Evolutionary conservation across 2,329 filamentous ascomycete genomes (phyloP), one percentile per base, ranked within the genome.

Genomic region (Amesomyces nigricolor): DNA sequence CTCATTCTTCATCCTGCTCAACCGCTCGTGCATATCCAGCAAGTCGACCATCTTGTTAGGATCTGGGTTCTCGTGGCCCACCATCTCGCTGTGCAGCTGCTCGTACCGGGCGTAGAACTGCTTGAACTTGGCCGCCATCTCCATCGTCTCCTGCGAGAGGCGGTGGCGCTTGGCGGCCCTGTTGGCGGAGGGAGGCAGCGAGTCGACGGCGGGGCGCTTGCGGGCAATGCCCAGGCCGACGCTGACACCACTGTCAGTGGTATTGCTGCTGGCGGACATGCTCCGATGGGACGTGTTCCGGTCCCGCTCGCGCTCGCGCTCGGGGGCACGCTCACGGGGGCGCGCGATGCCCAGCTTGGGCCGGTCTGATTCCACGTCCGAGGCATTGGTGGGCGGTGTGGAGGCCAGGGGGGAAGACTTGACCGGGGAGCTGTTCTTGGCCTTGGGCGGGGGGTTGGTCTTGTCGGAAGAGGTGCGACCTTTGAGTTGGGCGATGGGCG

Each of bases 401-500:
- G 81, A 82, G n/a, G 82, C 82, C 16, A 86, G 71, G 4, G 82
- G 83, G 9, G 83, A 86, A 2, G 83, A 85, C 66, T 86, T 86
- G 49, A 70, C 64, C 8, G 67, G 70, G 5, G 76, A 73, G 1
- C 72, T 72, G 26, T 63, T 66, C 17, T 71, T 71, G 42, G 64
- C 61, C 7, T 61, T 61, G 39, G 59, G 59, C 11, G 45, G 26
- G 1, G 58, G 75, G 60, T 73, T 78, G 26, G 71, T 71, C 22
- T 26, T 26, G 49, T 82, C 77, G 0, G 78, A 76, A 39, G 52
- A 10, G 9, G 73, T 68, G 16, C 76, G 75, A 49, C 76, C 73
- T 65, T 75, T 77, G n/a, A 42, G 51, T 22, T 50, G 58, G 54
- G 48, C 45, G 1, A 56, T 49, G 11, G 58, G 26, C n/a, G 61